A percentile compares a stretch with the other conserved stretches of the same genome.
Conservation (phyloP, 2,329 filamentous ascomycete species). For the Gnomoniopsis smithogilvyi region DNA sequence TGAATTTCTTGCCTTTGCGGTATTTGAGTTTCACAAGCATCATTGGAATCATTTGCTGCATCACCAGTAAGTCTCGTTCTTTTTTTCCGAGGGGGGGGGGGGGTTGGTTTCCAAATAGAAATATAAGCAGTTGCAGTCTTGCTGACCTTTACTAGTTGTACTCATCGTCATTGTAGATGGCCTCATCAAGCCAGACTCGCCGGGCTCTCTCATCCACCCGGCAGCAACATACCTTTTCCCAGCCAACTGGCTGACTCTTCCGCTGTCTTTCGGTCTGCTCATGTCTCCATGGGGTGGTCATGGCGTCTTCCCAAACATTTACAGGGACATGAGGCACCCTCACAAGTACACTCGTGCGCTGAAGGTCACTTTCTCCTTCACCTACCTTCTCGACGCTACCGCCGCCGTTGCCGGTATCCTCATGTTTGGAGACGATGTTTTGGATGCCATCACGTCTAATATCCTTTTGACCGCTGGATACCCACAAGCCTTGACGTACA, state of each 20-base stretch:
- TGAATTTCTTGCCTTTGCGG: constrained; percentile 81
- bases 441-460: constrained; percentile 87
- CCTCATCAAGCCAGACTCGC: constrained; percentile 72
- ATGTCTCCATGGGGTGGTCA: constrained; percentile 72
- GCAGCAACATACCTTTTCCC: constrained; percentile 80
- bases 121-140: not conserved
- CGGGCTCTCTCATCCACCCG: constrained; percentile 80
- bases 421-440: constrained; percentile 92
- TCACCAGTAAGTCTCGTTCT: constrained; percentile 66
- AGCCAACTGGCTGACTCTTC: constrained; percentile 80
- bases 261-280: constrained; percentile 83
- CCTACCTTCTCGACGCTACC: constrained; percentile 74
- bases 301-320: constrained; percentile 73
- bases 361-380: constrained; percentile 80
- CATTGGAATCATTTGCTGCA: constrained; percentile 85
- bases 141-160: constrained; percentile 57
- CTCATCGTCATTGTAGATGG: constrained; percentile 80
- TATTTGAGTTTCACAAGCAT: constrained; percentile 88
- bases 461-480: constrained; percentile 75
- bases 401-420: constrained; percentile 82
- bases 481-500: constrained; percentile 67
- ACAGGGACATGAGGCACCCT: constrained; percentile 67
- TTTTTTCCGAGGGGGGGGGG: too few species aligned
- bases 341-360: constrained; percentile 76
- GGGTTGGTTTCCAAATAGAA: too few species aligned